Percentiles rank a stretch among this genome's conserved stretches.
Conservation (phyloP, 805 yeast genomes). For the Deakozyma indianensis region DNA sequence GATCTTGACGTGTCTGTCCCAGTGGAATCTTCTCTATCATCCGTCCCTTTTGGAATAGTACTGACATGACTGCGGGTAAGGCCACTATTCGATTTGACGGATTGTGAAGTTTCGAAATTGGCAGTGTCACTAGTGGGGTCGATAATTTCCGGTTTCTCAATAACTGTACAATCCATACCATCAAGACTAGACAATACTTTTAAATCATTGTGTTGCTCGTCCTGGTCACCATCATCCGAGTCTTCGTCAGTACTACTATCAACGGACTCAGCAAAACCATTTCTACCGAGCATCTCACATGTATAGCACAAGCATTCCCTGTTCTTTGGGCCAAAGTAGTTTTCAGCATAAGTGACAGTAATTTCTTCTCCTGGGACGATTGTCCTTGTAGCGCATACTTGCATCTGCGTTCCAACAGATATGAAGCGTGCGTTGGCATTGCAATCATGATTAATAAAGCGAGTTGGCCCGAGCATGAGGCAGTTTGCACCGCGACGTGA, state of each 20-base stretch:
- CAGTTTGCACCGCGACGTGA: slow-evolving; percentile 21
- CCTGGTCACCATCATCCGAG: too few species aligned
- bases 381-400: slow-evolving; percentile 20
- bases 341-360: slow-evolving; percentile 28
- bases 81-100: too few species aligned
- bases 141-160: too few species aligned
- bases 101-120: too few species aligned
- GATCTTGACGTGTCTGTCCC: background rate
- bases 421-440: slow-evolving; percentile 27
- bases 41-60: too few species aligned
- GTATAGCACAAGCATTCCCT: slow-evolving; percentile 31
- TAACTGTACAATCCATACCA: too few species aligned
- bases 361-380: slow-evolving; percentile 33
- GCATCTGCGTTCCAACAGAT: slow-evolving; percentile 18
- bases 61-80: too few species aligned
- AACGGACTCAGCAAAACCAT: slow-evolving; percentile 21
- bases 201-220: too few species aligned
- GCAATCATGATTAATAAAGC: slow-evolving; percentile 37
- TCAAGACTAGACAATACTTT: too few species aligned
- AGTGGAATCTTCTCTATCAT: too few species aligned
- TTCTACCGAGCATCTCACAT: slow-evolving; percentile 23
- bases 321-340: slow-evolving; percentile 30
- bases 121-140: too few species aligned
- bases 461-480: slow-evolving; percentile 33
- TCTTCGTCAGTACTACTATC: background rate